Conservation (phyloP, 23 red algal genomes). For the Cyanidiococcus yangmingshanensis region DNA sequence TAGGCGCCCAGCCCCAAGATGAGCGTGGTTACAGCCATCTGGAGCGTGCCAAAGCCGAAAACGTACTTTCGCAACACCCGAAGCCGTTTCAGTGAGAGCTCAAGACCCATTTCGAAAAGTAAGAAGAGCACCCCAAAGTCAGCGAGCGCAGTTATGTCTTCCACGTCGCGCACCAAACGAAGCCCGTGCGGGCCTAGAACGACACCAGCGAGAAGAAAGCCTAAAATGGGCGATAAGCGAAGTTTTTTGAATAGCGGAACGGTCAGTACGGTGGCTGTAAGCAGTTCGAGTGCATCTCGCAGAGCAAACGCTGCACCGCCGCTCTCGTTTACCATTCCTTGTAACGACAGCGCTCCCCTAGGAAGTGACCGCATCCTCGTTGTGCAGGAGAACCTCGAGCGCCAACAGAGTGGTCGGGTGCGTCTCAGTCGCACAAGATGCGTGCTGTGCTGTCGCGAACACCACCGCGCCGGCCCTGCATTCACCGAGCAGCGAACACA, state of each 20-base stretch:
- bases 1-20: conserved; percentile 60
- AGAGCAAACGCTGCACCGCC: conserved; percentile 27
- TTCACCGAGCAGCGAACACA: no score
- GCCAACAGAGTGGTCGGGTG: no score
- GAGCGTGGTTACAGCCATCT: conserved; percentile 48
- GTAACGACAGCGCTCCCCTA: not conserved
- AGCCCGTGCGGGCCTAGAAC: conserved; percentile 71
- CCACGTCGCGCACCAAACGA: conserved; percentile 72
- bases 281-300: conserved; percentile 64
- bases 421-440: no score
- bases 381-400: no score
- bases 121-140: conserved; percentile 92
- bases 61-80: conserved; percentile 72
- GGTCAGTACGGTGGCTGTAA: conserved; percentile 66
- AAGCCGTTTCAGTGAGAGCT: conserved; percentile 73
- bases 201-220: conserved; percentile 71
- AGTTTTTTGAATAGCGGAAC: conserved; percentile 83
- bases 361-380: no score
- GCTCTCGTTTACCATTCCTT: not conserved
- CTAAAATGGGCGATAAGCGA: conserved; percentile 72
- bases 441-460: no score
- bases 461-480: no score
- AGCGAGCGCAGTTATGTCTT: conserved; percentile 63
- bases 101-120: conserved; percentile 95
- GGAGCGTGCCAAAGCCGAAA: conserved; percentile 66